Base-by-base conservation (phyloP, 495 filamentous ascomycete species). In the Penicillium taxi region DNA sequence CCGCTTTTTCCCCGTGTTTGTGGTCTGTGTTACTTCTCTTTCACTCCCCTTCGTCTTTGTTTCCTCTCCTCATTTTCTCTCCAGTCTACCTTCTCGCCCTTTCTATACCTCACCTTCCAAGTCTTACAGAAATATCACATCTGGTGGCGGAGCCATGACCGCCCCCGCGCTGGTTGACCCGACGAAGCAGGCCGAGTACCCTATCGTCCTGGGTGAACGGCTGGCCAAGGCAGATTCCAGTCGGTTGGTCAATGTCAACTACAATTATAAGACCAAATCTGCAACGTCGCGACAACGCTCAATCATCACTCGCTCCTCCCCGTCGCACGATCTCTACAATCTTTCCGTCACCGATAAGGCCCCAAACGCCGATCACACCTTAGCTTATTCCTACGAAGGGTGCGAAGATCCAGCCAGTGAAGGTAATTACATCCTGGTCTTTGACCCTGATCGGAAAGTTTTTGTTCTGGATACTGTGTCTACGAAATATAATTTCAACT, bases 401-500 rank as follows among this genome's bases (percentile, higher is more conserved):
- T 66, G 59, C 30, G 64, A 70, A 28, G 69, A 71, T 27, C 66
- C 66, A 4, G 51, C 55, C 5, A 55, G 61, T 25, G 57, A 62
- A 20, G 59, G 53, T 24, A 59, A 62, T 22, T 57, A 69, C 30
- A 66, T 72, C 9, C 49, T 79, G 20, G 55, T 77, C 26, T 79
- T 75, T 44, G 70, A 79, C 41, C 53, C 67, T 3, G 47, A 53
- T 2, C 62, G 64, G 6, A 69, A 74, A 38, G 63, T 56, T 9
- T 71, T 74, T 30, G 68, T 70, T 6, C 53, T 77, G 15, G 70
- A 76, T 40, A 61, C 67, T 11, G 58, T 79, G 6, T 51, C 62
- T 34, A 64, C 62, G 16, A 63, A 67, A 17, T 59, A 74, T 42
- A 73, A 72, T 41, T 77, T 79, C 66, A 79, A 79, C 38, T 59